These are phyloP conservation scores for Raddia guianensis DNA, from an alignment of 176 grass and related monocot species.

Conservation along the genomic window DNA sequence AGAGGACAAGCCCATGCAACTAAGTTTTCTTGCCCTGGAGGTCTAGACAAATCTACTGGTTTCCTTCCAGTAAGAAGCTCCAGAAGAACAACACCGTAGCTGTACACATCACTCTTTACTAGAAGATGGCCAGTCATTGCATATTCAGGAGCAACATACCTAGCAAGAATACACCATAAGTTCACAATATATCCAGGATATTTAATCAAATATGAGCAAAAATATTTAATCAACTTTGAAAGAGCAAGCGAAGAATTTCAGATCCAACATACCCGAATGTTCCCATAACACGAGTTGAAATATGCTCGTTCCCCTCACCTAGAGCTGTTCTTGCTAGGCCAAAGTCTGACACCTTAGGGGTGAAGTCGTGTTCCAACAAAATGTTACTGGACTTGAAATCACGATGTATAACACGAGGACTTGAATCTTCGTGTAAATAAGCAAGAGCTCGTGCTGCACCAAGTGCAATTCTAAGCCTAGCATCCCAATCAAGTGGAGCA, in stretches of 20 bases:
- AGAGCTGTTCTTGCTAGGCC: conserved; percentile 81
- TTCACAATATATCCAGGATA: conserved; percentile 29
- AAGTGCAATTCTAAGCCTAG: conserved; percentile 90
- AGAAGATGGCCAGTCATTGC: conserved; percentile 99
- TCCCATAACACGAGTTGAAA: conserved; percentile 97
- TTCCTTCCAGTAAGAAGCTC: conserved; percentile 95
- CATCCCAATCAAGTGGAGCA: conserved; percentile 73
- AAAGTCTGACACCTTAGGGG: conserved; percentile 94
- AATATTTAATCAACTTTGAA: conserved; percentile 20
- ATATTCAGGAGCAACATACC: conserved; percentile 98
- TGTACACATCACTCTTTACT: conserved; percentile 98
- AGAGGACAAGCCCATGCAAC: conserved; percentile 86
- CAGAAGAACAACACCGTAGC: conserved; percentile 95
- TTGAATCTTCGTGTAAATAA: conserved; percentile 99
- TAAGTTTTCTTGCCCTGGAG: conserved; percentile 92
- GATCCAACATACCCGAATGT: conserved; percentile 83
- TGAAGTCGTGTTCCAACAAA: conserved; percentile 88
- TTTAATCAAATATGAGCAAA: not conserved
- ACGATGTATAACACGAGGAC: conserved; percentile 96
- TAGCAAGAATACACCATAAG: conserved; percentile 31
- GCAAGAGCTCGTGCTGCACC: conserved; percentile 86
- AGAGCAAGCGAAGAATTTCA: conserved; percentile 30
- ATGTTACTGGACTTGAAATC: conserved; percentile 99
- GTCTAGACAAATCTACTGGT: conserved; percentile 88
- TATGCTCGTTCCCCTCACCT: conserved; percentile 83